Evolutionary conservation across 225 moss, liverwort and hornwort species (phyloP).

Genomic region (Sphagnum contortum): DNA sequence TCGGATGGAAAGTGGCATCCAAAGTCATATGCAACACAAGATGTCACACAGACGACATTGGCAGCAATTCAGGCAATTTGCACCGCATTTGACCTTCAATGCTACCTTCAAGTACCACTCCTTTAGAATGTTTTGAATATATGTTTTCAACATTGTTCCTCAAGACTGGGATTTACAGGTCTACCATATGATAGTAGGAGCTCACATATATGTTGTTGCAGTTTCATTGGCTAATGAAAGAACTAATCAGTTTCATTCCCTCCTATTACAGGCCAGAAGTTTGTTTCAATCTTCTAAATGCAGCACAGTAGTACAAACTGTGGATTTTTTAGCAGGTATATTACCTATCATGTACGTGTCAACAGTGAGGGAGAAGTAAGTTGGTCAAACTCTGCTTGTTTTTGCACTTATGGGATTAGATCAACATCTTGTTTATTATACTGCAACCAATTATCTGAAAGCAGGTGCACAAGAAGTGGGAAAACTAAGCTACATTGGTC

Average conservation of each 20-base stretch:
- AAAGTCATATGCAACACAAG: conserved; percentile 42
- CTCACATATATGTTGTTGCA: too few species aligned
- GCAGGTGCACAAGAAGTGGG: background rate
- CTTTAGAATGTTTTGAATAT: too few species aligned
- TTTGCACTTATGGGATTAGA: background rate
- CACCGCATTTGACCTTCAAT: background rate
- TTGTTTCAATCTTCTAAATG: too few species aligned
- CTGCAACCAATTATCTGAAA: background rate
- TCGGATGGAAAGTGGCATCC: conserved; percentile 89
- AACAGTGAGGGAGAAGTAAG: conserved; percentile 70
- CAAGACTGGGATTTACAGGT: too few species aligned
- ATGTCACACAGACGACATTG: conserved; percentile 38
- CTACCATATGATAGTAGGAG: too few species aligned
- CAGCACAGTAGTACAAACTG: too few species aligned
- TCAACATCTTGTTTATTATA: background rate
- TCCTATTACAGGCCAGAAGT: too few species aligned
- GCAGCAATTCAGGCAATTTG: conserved; percentile 31
- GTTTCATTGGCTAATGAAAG: too few species aligned
- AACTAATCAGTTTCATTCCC: too few species aligned
- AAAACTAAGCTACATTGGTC: too few species aligned
- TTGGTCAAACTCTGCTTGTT: conserved; percentile 1
- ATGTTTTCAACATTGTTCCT: too few species aligned
- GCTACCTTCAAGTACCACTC: background rate
- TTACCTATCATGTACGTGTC: conserved; percentile 63
- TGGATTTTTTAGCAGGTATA: conserved; percentile 34